A percentile compares a stretch with the other conserved stretches of the same genome.
Conservation (phyloP, 495 filamentous ascomycete species). For the Podospora conica region DNA sequence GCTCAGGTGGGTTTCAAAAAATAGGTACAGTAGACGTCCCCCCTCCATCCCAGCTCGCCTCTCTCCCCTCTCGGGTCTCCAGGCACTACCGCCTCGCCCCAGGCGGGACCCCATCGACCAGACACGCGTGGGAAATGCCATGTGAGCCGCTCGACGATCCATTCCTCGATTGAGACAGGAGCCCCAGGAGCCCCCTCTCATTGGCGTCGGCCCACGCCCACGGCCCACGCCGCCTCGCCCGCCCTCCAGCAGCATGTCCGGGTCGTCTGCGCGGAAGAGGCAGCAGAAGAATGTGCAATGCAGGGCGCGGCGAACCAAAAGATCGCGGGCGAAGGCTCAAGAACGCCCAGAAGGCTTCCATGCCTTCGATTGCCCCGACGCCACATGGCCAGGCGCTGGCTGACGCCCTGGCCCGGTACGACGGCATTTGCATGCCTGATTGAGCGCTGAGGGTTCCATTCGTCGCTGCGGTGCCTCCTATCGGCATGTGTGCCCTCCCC, state of each 20-base stretch:
- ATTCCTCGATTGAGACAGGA: neutral
- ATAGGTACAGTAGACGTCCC: too few species aligned
- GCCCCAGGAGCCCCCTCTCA: too few species aligned
- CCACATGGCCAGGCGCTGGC: slow-evolving; percentile 1
- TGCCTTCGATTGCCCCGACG: neutral
- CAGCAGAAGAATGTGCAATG: neutral
- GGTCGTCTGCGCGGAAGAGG: neutral
- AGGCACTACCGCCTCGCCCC: too few species aligned
- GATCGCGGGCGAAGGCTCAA: neutral
- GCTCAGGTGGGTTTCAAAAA: too few species aligned
- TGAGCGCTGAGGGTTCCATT: neutral
- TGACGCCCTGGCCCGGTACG: slow-evolving; percentile 1
- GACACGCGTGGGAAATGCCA: neutral
- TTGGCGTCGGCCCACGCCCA: too few species aligned
- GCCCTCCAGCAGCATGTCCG: neutral
- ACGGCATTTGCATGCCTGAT: slow-evolving; percentile 6
- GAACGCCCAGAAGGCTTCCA: neutral
- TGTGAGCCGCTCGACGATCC: neutral
- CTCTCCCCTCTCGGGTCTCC: too few species aligned
- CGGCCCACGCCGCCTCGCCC: neutral
- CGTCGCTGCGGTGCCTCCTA: slow-evolving; percentile 2
- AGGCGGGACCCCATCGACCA: neutral
- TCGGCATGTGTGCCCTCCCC: slow-evolving; percentile 14
- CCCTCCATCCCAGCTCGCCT: too few species aligned
- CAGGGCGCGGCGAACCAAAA: neutral